phyloP scores from a whole-genome alignment of 768 basidiomycete species.

The Leccinum imitatum region DNA sequence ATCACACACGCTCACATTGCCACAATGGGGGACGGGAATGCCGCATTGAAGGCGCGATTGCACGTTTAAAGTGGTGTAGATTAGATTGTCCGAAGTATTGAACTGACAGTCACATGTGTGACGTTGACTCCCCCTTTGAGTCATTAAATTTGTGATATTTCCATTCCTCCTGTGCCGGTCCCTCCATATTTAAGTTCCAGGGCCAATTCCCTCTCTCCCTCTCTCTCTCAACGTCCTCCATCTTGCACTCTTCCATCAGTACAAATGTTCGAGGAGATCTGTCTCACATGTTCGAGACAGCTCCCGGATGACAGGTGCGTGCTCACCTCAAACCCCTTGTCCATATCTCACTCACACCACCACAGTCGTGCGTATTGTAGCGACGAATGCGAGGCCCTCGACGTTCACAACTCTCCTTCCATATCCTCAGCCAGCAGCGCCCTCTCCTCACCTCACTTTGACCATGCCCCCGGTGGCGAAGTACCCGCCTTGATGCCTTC shows the following conservation, averaged over 20 bases:
- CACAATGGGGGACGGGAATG: not conserved
- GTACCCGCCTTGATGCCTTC: constrained; percentile 66
- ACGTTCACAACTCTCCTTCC: constrained; percentile 60
- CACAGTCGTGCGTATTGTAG: constrained; percentile 70
- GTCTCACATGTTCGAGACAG: constrained; percentile 68
- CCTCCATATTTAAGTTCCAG: constrained; percentile 35
- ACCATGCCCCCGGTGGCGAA: constrained; percentile 53
- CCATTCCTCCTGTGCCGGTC: constrained; percentile 38
- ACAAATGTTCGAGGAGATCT: constrained; percentile 78
- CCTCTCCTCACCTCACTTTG: constrained; percentile 65
- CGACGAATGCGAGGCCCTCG: constrained; percentile 61
- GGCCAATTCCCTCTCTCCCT: constrained; percentile 9
- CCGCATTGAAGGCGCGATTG: constrained; percentile 6
- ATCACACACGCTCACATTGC: not conserved
- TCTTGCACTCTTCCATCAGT: constrained; percentile 3
- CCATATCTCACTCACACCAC: constrained; percentile 17
- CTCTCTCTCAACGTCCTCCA: constrained; percentile 20
- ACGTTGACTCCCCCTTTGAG: constrained; percentile 29
- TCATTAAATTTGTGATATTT: constrained; percentile 38
- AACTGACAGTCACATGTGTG: constrained; percentile 24
- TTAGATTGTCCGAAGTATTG: constrained; percentile 10
- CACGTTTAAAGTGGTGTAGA: constrained; percentile 17
- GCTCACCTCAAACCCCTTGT: constrained; percentile 13
- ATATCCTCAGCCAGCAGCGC: constrained; percentile 65
- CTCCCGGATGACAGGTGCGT: constrained; percentile 62